Evolutionary conservation across 352 stramenopile species (phyloP).

Genomic region (Phytophthora cryptogea): DNA sequence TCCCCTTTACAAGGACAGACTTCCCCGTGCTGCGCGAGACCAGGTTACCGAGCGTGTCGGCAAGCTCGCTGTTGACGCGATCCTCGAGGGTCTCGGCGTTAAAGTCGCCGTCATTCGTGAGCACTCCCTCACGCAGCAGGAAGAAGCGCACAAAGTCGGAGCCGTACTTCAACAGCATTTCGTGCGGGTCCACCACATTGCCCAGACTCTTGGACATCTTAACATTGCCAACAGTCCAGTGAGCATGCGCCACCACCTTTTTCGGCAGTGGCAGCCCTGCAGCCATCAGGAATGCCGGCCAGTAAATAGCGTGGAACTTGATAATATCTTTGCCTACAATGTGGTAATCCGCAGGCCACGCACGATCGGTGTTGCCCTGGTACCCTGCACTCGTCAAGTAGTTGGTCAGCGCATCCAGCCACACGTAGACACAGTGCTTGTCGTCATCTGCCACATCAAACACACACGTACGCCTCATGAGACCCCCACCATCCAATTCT

Average conservation of each 20-base stretch:
- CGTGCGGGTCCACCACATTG: conserved; percentile 97
- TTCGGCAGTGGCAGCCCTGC: conserved; percentile 92
- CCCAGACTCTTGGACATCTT: conserved; percentile 99
- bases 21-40: conserved; percentile 76
- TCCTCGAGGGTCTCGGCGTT: conserved; percentile 87
- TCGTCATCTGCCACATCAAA: conserved; percentile 48
- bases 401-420: conserved; percentile 99
- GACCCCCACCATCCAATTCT: neutral
- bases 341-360: conserved; percentile 86
- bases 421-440: conserved; percentile 98
- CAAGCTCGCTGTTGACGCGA: conserved; percentile 96
- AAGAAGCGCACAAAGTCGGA: conserved; percentile 95
- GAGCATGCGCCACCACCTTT: conserved; percentile 96
- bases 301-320: conserved; percentile 99
- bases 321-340: conserved; percentile 99
- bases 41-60: conserved; percentile 91
- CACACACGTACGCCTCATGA: conserved; percentile 6
- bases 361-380: conserved; percentile 45
- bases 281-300: conserved; percentile 96
- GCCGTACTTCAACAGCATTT: conserved; percentile 92
- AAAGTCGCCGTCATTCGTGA: conserved; percentile 95
- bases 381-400: conserved; percentile 98
- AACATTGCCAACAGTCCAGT: conserved; percentile 98
- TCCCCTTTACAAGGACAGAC: conserved; percentile 57
- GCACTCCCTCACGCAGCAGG: conserved; percentile 90